Base-by-base conservation (phyloP, 352 stramenopile species). In the Phytophthora sp. region DNA sequence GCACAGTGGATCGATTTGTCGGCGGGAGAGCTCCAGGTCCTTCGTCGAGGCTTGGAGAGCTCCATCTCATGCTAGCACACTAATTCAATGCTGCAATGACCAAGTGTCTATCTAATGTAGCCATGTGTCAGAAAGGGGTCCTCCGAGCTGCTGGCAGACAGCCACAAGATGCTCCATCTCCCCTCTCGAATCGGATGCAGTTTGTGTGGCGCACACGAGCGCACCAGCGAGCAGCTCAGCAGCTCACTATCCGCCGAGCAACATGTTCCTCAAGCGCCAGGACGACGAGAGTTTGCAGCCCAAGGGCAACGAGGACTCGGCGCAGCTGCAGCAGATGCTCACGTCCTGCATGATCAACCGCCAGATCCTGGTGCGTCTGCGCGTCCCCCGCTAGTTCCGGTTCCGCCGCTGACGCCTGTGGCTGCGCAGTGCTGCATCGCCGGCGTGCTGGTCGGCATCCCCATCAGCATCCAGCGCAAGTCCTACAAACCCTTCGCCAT, bases 341-440 rank as follows among this genome's bases (percentile, higher is more conserved):
- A 89, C 84, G 31, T 92, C 84, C 21, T 92, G 84, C 56, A 91
- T 92, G 84, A 88, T 92, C 67, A 92, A 92, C 58, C 79, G 84
- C 6, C 84, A 92, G 73, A 84, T 92, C 26, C 59, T 92, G 71
- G 84, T 92, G 45, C 58, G n/a, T n/a, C n/a, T n/a, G n/a, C n/a
- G n/a, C n/a, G n/a, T n/a, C n/a, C n/a, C n/a, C n/a, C n/a, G n/a
- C n/a, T n/a, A n/a, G n/a, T n/a, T n/a, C n/a, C n/a, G n/a, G n/a
- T n/a, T n/a, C n/a, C n/a, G n/a, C n/a, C n/a, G n/a, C n/a, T 51
- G 3, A 50, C 48, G 12, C 39, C 12, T 34, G 10, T 54, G 27
- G 13, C 2, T 58, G n/a, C 4, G 17, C 27, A 93, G 84, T 89
- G 79, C 41, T 94, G 86, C 26, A 84, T 94, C 21, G 84, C 70